Evolutionary conservation across 148 eudicot species (phyloP).

Genomic region (Rhododendron simsii): DNA sequence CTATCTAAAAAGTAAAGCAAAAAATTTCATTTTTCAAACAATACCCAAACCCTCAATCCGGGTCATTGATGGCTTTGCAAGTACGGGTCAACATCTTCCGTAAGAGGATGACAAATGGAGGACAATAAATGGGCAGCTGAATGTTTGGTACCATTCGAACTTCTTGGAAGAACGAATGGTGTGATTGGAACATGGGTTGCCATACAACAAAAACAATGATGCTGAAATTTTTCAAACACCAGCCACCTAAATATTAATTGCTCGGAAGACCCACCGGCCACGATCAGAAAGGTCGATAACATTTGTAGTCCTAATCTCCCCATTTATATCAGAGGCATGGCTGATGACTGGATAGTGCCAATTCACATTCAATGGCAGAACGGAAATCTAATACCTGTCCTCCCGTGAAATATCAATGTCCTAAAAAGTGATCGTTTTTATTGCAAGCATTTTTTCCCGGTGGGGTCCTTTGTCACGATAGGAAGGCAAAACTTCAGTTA

Average conservation of each 20-base stretch:
- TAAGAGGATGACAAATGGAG: not conserved
- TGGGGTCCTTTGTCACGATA: not conserved
- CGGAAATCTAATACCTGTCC: not conserved
- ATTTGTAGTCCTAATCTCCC: not conserved
- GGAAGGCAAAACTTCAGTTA: not conserved
- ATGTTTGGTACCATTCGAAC: not conserved
- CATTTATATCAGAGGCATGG: not conserved
- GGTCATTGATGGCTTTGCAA: not conserved
- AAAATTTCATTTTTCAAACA: too few species aligned
- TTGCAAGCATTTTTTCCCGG: too few species aligned
- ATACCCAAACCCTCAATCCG: too few species aligned
- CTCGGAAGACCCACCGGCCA: not conserved
- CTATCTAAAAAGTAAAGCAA: too few species aligned
- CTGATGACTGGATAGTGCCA: not conserved
- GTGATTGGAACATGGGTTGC: not conserved
- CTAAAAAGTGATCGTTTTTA: not conserved
- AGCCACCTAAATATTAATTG: not conserved
- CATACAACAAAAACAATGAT: not conserved
- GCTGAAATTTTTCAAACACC: not conserved
- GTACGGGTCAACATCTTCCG: not conserved
- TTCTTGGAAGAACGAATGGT: not conserved
- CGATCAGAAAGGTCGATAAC: not conserved
- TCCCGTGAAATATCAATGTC: not conserved
- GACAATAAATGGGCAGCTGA: not conserved
- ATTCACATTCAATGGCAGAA: not conserved